phyloP scores from a whole-genome alignment of 2,329 filamentous ascomycete genomes.

The Fusarium sp. region DNA sequence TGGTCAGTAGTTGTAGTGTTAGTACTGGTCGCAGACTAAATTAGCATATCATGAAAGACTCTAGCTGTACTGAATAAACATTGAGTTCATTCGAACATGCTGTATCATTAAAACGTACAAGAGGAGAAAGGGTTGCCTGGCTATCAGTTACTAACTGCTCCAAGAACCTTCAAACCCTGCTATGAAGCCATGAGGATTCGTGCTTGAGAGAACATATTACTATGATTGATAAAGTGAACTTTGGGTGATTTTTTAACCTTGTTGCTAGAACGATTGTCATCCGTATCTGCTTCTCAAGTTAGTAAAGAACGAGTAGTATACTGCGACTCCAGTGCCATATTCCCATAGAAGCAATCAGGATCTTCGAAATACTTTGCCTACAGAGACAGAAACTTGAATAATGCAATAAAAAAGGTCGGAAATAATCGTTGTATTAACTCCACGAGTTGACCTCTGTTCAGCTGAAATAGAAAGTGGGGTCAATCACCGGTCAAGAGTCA shows the following conservation, averaged over 20 bases:
- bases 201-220: neutral
- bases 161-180: neutral
- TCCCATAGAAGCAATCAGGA: neutral
- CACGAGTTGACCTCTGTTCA: too few species aligned
- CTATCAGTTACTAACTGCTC: neutral
- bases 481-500: constrained; percentile 17
- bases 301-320: neutral
- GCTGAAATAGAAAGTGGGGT: constrained; percentile 8
- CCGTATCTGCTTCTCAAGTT: neutral
- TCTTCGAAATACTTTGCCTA: neutral
- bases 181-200: neutral
- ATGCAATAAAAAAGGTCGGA: neutral
- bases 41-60: neutral
- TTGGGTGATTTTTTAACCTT: neutral
- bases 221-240: rapidly evolving
- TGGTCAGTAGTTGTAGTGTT: neutral
- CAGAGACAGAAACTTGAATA: neutral
- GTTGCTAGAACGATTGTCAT: neutral
- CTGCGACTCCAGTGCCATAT: too few species aligned
- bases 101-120: neutral
- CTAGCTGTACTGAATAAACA: neutral
- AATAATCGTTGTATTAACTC: neutral
- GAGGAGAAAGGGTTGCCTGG: neutral
- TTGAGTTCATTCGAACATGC: neutral
- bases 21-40: neutral